Conservation (phyloP, 192 early-diverging fungal species). For the Phycomyces nitens region DNA sequence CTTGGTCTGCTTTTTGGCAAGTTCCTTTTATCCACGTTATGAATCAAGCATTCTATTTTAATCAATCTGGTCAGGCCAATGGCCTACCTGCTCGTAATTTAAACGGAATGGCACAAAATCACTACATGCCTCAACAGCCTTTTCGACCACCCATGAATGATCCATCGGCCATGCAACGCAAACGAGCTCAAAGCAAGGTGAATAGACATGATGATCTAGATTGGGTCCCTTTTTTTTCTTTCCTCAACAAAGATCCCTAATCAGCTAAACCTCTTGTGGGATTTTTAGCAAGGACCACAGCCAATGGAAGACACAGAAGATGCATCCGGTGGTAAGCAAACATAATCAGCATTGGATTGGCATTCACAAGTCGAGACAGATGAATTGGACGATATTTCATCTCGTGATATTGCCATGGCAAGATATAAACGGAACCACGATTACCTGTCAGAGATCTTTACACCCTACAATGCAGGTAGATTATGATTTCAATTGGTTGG, state of each 20-base stretch:
- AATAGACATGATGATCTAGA: not conserved
- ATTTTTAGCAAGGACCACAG: constrained; percentile 6
- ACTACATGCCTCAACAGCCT: constrained; percentile 8
- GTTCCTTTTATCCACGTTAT: not conserved
- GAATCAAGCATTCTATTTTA: constrained; percentile 21
- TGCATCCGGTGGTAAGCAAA: constrained; percentile 46
- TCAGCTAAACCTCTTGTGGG: too few relatives aligned
- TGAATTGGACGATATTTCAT: constrained; percentile 54
- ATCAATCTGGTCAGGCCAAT: constrained; percentile 2
- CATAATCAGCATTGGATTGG: not conserved
- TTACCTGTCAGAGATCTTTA: constrained; percentile 63
- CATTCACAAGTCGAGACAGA: constrained; percentile 33
- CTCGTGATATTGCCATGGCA: constrained; percentile 60
- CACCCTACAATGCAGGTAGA: constrained; percentile 55
- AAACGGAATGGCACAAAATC: not conserved
- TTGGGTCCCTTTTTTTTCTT: too few relatives aligned
- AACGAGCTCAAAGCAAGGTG: constrained; percentile 18
- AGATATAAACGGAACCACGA: constrained; percentile 63
- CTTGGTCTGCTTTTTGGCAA: too few relatives aligned
- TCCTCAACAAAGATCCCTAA: too few relatives aligned
- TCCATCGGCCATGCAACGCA: constrained; percentile 9
- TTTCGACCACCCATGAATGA: constrained; percentile 1
- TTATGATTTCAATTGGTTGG: not conserved
- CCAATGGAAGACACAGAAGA: constrained; percentile 49
- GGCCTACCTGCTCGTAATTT: constrained; percentile 6